Evolutionary conservation across 805 yeast species (phyloP).

Genomic region (Saccharomyces jurei): DNA sequence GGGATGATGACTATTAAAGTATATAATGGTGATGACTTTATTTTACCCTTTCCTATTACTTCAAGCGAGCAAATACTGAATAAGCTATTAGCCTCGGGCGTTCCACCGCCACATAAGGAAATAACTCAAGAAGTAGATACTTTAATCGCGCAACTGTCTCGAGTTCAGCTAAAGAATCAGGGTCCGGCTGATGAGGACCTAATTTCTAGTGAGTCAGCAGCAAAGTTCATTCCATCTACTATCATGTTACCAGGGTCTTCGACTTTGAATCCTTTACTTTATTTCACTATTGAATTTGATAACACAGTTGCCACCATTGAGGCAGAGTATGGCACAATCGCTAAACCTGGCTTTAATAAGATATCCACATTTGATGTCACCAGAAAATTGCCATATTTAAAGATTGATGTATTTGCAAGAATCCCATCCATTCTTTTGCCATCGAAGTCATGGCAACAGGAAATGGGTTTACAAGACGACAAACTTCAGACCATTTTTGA

Average conservation of each 20-base stretch:
- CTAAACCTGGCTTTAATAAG: slow-evolving; percentile 75
- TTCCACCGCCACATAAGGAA: slow-evolving; percentile 17
- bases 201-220: slow-evolving; percentile 26
- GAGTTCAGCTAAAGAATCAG: slow-evolving; percentile 22
- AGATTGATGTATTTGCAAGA: slow-evolving; percentile 70
- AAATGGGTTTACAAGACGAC: slow-evolving; percentile 19
- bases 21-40: slow-evolving; percentile 58
- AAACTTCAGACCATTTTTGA: slow-evolving; percentile 24
- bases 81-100: slow-evolving; percentile 57
- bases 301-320: slow-evolving; percentile 86
- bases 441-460: slow-evolving; percentile 31
- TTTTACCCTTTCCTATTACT: slow-evolving; percentile 62
- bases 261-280: slow-evolving; percentile 59
- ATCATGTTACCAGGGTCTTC: slow-evolving; percentile 48
- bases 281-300: slow-evolving; percentile 87
- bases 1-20: slow-evolving; percentile 74
- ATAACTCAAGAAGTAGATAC: slow-evolving; percentile 17
- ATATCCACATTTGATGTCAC: slow-evolving; percentile 88
- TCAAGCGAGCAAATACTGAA: slow-evolving; percentile 55
- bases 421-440: slow-evolving; percentile 59
- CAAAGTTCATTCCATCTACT: slow-evolving; percentile 42
- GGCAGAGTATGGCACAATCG: slow-evolving; percentile 75
- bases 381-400: slow-evolving; percentile 50
- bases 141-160: slow-evolving; percentile 21
- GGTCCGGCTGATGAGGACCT: slow-evolving; percentile 31